Percentiles rank a stretch among this genome's conserved stretches.
Conservation (phyloP, 2,329 filamentous ascomycete species). For the Xylariaceae sp. region DNA sequence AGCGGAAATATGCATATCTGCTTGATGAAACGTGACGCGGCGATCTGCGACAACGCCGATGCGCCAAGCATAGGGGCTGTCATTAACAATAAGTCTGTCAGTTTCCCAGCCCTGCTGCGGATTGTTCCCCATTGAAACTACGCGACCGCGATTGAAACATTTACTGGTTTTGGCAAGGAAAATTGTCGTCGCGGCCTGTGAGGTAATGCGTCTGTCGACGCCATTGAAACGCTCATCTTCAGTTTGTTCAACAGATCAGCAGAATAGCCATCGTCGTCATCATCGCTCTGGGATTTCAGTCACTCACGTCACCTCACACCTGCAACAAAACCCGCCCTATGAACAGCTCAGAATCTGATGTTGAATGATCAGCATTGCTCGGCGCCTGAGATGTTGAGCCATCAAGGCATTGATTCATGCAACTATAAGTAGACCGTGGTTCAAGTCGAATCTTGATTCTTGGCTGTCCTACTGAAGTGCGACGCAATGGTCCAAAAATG, state of each 20-base stretch:
- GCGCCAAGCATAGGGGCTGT: slow-evolving; percentile 12
- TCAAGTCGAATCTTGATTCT: not conserved
- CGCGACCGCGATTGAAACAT: slow-evolving; percentile 8
- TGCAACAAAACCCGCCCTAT: not conserved
- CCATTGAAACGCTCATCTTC: not conserved
- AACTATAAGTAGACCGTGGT: not conserved
- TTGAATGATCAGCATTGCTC: slow-evolving; percentile 9
- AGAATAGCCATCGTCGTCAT: not conserved
- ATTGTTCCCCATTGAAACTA: not conserved
- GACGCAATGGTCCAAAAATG: not conserved
- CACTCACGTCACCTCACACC: not conserved
- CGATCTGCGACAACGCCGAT: slow-evolving; percentile 34
- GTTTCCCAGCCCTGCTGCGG: not conserved
- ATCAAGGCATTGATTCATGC: slow-evolving; percentile 1
- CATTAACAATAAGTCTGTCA: slow-evolving; percentile 14
- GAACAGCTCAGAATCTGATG: not conserved
- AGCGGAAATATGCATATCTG: slow-evolving; percentile 10
- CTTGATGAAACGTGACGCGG: slow-evolving; percentile 32
- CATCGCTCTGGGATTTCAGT: not conserved
- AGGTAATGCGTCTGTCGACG: slow-evolving; percentile 2
- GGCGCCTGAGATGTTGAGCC: slow-evolving; percentile 5
- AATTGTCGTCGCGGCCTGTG: not conserved
- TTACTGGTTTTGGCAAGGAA: slow-evolving; percentile 10
- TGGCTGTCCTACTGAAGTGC: not conserved
- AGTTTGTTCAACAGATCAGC: not conserved